Evolutionary conservation across 1,284 basidiomycete genomes (phyloP).

Genomic region (Inonotus hispidus): DNA sequence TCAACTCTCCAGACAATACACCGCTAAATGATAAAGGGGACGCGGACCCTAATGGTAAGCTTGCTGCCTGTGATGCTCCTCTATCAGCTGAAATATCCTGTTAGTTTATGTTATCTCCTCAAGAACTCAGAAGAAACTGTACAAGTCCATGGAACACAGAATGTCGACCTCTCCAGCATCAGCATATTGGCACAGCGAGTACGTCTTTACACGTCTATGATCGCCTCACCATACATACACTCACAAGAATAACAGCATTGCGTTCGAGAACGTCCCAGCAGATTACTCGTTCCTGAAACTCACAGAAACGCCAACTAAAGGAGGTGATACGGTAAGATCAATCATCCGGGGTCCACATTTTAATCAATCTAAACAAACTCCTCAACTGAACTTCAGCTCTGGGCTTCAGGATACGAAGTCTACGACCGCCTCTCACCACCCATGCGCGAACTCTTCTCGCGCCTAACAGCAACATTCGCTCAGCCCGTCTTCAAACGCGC

Average conservation of each 20-base stretch:
- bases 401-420: constrained; percentile 31
- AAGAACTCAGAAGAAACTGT: constrained; percentile 14
- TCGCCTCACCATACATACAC: neutral
- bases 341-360: constrained; percentile 16
- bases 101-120: constrained; percentile 19
- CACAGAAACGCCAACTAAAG: constrained; percentile 29
- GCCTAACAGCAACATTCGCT: constrained; percentile 34
- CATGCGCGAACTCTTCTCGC: constrained; percentile 33
- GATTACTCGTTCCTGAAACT: constrained; percentile 38
- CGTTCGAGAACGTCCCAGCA: constrained; percentile 41
- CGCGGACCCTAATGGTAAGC: constrained; percentile 22
- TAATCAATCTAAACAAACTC: neutral
- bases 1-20: constrained; percentile 27
- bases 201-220: neutral
- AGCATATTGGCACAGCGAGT: constrained; percentile 31
- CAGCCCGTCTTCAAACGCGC: constrained; percentile 32
- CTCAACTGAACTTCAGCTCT: constrained; percentile 4
- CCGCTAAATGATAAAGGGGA: constrained; percentile 23
- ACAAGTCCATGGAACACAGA: constrained; percentile 15
- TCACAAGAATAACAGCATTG: constrained; percentile 22
- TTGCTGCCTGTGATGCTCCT: neutral
- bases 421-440: constrained; percentile 37
- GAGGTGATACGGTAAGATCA: constrained; percentile 33
- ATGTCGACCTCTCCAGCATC: constrained; percentile 8
- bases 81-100: neutral